Base-by-base conservation (phyloP, 495 filamentous ascomycete species). In the Penicillium mononematosum region DNA sequence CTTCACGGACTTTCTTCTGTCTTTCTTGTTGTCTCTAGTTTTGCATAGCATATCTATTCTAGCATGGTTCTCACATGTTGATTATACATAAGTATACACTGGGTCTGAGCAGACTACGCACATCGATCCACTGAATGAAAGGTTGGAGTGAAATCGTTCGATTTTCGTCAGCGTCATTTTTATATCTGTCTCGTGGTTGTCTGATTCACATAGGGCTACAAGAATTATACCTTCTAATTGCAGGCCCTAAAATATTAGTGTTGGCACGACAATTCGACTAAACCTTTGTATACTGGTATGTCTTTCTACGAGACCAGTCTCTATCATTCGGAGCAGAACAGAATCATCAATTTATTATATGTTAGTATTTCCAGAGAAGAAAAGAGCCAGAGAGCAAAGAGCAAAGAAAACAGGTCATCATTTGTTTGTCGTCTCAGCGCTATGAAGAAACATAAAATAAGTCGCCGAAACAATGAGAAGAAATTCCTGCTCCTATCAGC, bases 381-480 rank as follows among this genome's bases (percentile, higher is more conserved):
- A 38, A 48, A 22, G 22, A 41, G 19, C 12, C 10, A 39, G 7
- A 9, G 36, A 17, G 16, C 36, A 9, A 17, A 55, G 43, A 31
- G 46, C 38, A 32, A 44, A 38, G n/a, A 34, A 39, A 58, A 48
- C 51, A 66, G 59, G 64, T 72, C 68, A 67, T 72, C 67, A 67
- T 70, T 72, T 64, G 52, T 61, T 58, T 70, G 66, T 70, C 64
- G 60, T 72, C 62, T 69, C 64, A 65, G 55, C 68, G 69, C 69
- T 70, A 70, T 70, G 67, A 70, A 66, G 63, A 68, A 55, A 58
- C 56, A 63, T 59, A 67, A 63, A 60, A 64, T 56, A 63, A 65
- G 60, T 56, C 43, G 36, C 49, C 50, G 43, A 68, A 25, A 56
- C 53, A 58, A 64, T 64, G 51, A 87, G 70, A 5, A 5, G 41